phyloP scores from a whole-genome alignment of 495 filamentous ascomycete genomes.

The Podospora fimiseda region DNA sequence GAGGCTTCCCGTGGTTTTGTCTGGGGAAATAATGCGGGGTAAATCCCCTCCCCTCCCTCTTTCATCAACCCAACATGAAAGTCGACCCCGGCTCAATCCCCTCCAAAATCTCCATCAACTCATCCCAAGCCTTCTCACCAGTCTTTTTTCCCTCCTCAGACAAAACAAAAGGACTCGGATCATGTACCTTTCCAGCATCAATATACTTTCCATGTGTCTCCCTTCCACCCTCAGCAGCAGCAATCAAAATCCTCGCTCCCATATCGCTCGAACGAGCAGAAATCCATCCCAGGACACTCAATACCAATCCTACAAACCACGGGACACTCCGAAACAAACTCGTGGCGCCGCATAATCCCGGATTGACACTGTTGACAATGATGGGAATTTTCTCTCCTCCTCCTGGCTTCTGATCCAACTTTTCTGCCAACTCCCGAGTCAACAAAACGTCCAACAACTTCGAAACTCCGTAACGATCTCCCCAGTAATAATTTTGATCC shows the following conservation, averaged over 20 bases:
- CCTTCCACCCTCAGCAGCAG: slow-evolving; percentile 29
- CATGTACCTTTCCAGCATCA: slow-evolving; percentile 13
- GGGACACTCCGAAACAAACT: slow-evolving; percentile 32
- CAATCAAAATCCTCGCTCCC: slow-evolving; percentile 42
- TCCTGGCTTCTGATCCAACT: slow-evolving; percentile 10
- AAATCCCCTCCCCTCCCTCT: too few species aligned
- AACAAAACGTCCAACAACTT: slow-evolving; percentile 49
- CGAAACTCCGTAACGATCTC: slow-evolving; percentile 37
- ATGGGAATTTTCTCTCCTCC: slow-evolving; percentile 28
- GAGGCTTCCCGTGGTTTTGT: slow-evolving; percentile 12
- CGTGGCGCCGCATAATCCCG: slow-evolving; percentile 44
- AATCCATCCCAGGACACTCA: slow-evolving; percentile 20
- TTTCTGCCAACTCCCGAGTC: slow-evolving; percentile 40
- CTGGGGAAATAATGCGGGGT: slow-evolving; percentile 14
- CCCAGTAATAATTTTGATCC: slow-evolving; percentile 3
- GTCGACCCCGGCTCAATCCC: slow-evolving; percentile 24
- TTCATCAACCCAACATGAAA: slow-evolving; percentile 12
- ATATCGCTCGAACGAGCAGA: slow-evolving; percentile 42
- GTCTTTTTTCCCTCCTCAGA: slow-evolving; percentile 20
- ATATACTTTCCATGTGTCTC: slow-evolving; percentile 47
- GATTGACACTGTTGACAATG: slow-evolving; percentile 48
- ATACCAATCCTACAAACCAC: slow-evolving; percentile 5
- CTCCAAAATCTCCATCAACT: slow-evolving; percentile 29
- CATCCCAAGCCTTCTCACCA: slow-evolving; percentile 24
- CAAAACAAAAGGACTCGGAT: slow-evolving; percentile 18